Conservation (phyloP, 2,329 filamentous ascomycete species). For the Paraconiothyrium sp. region DNA sequence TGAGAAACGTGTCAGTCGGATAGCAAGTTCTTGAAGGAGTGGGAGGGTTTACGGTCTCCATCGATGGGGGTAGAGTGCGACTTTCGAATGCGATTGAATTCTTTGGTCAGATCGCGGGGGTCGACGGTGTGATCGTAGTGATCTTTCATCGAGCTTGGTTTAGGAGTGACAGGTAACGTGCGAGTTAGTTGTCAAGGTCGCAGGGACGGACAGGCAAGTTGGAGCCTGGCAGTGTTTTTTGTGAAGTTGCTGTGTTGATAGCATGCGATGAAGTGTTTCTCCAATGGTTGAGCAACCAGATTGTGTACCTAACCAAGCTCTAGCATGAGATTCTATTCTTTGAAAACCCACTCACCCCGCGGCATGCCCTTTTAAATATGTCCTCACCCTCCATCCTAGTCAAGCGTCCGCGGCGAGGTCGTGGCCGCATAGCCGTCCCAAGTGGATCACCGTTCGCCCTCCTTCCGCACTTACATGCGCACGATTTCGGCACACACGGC, state of each 20-base stretch:
- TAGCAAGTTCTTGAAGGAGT: neutral
- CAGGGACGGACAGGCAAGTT: neutral
- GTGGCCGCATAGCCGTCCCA: conserved; percentile 7
- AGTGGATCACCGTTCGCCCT: neutral
- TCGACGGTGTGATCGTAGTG: conserved; percentile 30
- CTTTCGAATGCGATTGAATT: conserved; percentile 28
- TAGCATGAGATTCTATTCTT: neutral
- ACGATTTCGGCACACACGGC: conserved; percentile 7
- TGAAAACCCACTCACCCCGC: neutral
- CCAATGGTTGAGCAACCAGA: neutral
- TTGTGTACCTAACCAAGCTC: neutral
- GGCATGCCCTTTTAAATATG: neutral
- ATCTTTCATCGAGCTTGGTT: conserved; percentile 42
- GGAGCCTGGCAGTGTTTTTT: neutral
- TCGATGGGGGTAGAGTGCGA: conserved; percentile 19
- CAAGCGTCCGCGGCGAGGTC: neutral
- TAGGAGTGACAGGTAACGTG: neutral
- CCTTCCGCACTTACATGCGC: neutral
- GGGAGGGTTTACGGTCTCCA: conserved; percentile 23
- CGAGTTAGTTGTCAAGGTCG: neutral
- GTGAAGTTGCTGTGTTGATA: neutral
- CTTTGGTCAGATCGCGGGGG: conserved; percentile 37
- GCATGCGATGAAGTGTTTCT: neutral
- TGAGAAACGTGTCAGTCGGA: neutral
- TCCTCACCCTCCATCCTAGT: neutral